These are phyloP conservation scores for Suillus placidus DNA, from an alignment of 768 basidiomycete species.

Conservation along the genomic window DNA sequence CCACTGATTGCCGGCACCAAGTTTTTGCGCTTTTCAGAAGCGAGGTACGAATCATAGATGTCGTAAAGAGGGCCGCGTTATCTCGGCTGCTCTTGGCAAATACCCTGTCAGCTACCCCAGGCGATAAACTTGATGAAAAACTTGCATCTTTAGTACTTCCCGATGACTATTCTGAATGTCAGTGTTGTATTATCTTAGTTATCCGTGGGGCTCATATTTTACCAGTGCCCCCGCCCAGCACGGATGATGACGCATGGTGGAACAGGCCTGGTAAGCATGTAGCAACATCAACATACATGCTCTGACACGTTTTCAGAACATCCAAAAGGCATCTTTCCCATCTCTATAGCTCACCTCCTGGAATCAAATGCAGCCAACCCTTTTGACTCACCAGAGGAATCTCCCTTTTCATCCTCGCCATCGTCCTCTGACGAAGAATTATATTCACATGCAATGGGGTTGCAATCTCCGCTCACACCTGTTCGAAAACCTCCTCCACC, in stretches of 20 bases:
- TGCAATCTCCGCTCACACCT: slow-evolving; percentile 67
- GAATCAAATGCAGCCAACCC: slow-evolving; percentile 52
- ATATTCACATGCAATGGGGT: slow-evolving; percentile 70
- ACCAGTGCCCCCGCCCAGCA: slow-evolving; percentile 84
- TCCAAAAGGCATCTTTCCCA: slow-evolving; percentile 57
- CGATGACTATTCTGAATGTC: slow-evolving; percentile 34
- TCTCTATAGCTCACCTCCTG: slow-evolving; percentile 40
- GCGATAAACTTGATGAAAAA: slow-evolving; percentile 73
- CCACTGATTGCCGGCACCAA: slow-evolving; percentile 27
- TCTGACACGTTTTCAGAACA: slow-evolving; percentile 44
- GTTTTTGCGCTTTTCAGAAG: slow-evolving; percentile 86
- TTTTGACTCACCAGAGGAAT: slow-evolving; percentile 70
- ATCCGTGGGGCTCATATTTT: slow-evolving; percentile 8
- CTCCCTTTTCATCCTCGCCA: slow-evolving; percentile 71
- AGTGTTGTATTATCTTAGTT: neutral
- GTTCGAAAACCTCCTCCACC: slow-evolving; percentile 32
- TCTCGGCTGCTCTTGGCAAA: slow-evolving; percentile 69
- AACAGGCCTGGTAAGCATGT: slow-evolving; percentile 57
- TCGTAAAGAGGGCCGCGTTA: slow-evolving; percentile 69
- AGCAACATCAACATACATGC: neutral
- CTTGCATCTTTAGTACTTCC: slow-evolving; percentile 59
- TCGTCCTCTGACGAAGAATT: slow-evolving; percentile 87
- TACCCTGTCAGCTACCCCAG: slow-evolving; percentile 61
- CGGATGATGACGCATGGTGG: slow-evolving; percentile 82
- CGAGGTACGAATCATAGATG: slow-evolving; percentile 78